These are phyloP conservation scores for Solanum habrochaites DNA, from an alignment of 257 asterid genomes.

Conservation along the genomic window DNA sequence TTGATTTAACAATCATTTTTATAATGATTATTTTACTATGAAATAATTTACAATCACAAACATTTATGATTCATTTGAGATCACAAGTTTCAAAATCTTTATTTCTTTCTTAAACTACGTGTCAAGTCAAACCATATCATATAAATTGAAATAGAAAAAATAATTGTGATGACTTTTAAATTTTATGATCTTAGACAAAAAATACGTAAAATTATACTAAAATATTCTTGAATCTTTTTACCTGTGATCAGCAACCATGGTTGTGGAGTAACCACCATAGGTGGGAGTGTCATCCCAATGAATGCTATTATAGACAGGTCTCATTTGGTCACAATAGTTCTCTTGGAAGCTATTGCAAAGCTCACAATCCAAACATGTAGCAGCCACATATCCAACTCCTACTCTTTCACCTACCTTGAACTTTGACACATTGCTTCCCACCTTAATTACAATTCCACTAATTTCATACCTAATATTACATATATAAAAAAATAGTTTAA, in stretches of 20 bases:
- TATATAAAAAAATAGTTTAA: too few relatives aligned
- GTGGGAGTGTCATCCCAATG: background rate
- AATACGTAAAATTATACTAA: too few relatives aligned
- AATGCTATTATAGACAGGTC: background rate
- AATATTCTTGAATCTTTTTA: background rate
- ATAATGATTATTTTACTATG: too few relatives aligned
- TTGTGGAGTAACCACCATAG: constrained; percentile 7
- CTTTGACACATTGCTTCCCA: constrained; percentile 5
- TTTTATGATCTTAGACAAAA: too few relatives aligned
- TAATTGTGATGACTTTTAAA: too few relatives aligned
- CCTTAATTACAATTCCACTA: background rate
- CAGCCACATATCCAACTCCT: constrained; percentile 1
- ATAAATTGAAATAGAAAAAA: too few relatives aligned
- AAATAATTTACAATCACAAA: too few relatives aligned
- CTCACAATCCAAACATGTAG: constrained; percentile 3
- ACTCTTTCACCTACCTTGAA: constrained; percentile 10
- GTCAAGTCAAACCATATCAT: background rate
- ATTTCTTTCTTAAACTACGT: too few relatives aligned
- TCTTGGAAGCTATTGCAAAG: background rate
- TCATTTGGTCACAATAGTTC: background rate
- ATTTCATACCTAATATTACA: background rate
- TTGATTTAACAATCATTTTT: too few relatives aligned
- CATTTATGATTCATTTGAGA: too few relatives aligned
- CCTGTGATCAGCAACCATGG: background rate
- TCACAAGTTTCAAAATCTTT: too few relatives aligned